These are phyloP conservation scores for Byssoonygena ceratinophila DNA, from an alignment of 2,329 filamentous ascomycete species.

Conservation along the genomic window DNA sequence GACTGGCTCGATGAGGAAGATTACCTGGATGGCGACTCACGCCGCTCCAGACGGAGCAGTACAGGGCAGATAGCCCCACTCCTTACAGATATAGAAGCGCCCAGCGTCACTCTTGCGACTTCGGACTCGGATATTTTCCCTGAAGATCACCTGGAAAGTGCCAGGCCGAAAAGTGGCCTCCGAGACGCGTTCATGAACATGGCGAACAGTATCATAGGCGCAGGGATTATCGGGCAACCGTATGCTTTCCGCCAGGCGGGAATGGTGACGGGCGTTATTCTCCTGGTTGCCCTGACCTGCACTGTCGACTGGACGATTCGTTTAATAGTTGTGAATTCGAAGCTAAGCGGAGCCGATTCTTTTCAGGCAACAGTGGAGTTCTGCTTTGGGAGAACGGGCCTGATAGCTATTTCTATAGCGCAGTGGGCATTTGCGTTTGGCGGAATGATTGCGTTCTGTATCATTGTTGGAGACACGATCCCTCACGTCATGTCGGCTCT, in stretches of 20 bases:
- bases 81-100: constrained; percentile 72
- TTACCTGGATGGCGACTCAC: constrained; percentile 41
- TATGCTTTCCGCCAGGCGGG: constrained; percentile 95
- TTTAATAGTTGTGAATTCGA: constrained; percentile 93
- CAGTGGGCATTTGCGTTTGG: constrained; percentile 99
- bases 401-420: constrained; percentile 81
- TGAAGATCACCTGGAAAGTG: constrained; percentile 49
- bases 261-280: constrained; percentile 63
- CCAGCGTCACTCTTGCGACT: constrained; percentile 61
- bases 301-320: constrained; percentile 96
- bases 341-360: constrained; percentile 82
- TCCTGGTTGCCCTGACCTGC: constrained; percentile 69
- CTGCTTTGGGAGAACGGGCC: constrained; percentile 78
- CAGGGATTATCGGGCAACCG: constrained; percentile 69
- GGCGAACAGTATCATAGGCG: constrained; percentile 93
- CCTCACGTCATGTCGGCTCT: constrained; percentile 76
- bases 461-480: constrained; percentile 94
- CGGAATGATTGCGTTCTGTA: constrained; percentile 95
- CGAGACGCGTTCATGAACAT: constrained; percentile 97
- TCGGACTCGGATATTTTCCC: constrained; percentile 45
- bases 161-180: constrained; percentile 73
- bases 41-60: constrained; percentile 30
- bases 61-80: constrained; percentile 53
- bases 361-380: constrained; percentile 94
- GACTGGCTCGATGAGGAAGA: constrained; percentile 51